Base-by-base conservation (phyloP, 495 filamentous ascomycete species). In the Polyplosphaeria fusca region DNA sequence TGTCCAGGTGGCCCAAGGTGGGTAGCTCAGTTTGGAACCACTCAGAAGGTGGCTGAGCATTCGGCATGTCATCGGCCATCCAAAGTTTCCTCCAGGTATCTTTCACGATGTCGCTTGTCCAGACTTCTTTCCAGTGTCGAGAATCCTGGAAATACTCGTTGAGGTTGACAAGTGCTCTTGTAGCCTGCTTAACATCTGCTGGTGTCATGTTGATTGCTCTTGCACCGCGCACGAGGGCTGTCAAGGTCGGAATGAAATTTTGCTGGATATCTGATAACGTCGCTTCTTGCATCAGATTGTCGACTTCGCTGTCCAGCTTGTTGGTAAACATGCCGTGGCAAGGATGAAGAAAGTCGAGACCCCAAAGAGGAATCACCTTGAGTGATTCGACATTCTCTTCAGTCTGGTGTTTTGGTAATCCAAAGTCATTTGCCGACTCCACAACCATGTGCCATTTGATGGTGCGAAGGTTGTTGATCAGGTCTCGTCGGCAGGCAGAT, bases 381-480 rank as follows among this genome's bases (percentile, higher is more conserved):
- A 86, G 66, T 0, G 82, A 85, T 54, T 84, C 77, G 5, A 86
- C 78, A 41, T 85, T 86, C 60, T 77, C 75, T 66, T 86, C 83
- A 0, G 81, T 82, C 65, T 86, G 83, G 62, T 84, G 80, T 49
- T 83, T 83, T 3, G 83, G 83, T 9, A 85, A 68, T 11, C 83
- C 83, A 55, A 78, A 85, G 54, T 86, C 83, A 57, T 83, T 85
- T 7, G 81, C 83, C 2, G 80, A 79, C 65, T 86, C 83, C 42
- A 80, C 83, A 28, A 86, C 73, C 71, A 86, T 81, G 57, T 86
- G 82, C 77, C 82, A 84, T 51, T 79, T 79, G 52, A 86, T 82
- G 0, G 79, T 80, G 22, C 71, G 68, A 50, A 84, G 74, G 22
- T 79, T 79, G 63, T 85, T 83, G 68, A 86, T 81, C 73, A 86